A percentile compares a stretch with the other conserved stretches of the same genome.
Conservation (phyloP, 306 rosid species). For the Dicorynia guianensis region DNA sequence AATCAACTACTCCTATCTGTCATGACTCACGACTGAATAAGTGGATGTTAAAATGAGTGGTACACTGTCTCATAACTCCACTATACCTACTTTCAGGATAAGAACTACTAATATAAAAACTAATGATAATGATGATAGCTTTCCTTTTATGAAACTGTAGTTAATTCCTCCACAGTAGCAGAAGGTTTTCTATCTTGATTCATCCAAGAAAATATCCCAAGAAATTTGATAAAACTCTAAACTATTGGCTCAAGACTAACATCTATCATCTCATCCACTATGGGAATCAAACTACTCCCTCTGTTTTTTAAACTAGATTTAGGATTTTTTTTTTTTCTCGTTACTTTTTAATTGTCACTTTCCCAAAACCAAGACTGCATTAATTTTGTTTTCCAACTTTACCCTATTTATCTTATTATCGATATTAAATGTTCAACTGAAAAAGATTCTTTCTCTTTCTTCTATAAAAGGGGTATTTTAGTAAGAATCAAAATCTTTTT, state of each 20-base stretch:
- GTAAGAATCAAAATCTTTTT: no score
- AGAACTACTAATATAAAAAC: constrained; percentile 5
- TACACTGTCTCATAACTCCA: constrained; percentile 3
- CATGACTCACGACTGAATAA: neutral
- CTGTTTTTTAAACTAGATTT: no score
- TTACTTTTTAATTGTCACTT: no score
- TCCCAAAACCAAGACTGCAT: no score
- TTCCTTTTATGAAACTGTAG: constrained; percentile 10
- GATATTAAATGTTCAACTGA: no score
- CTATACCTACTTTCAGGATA: constrained; percentile 12
- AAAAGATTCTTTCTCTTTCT: no score
- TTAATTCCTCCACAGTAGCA: constrained; percentile 21
- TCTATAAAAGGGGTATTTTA: no score
- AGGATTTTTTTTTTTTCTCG: no score
- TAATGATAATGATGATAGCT: neutral
- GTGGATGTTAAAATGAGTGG: neutral
- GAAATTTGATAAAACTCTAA: constrained; percentile 34
- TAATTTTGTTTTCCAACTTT: no score
- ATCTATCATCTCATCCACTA: constrained; percentile 15
- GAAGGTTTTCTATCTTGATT: neutral
- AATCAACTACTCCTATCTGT: constrained; percentile 15
- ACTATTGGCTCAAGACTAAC: constrained; percentile 24
- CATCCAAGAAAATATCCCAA: constrained; percentile 1
- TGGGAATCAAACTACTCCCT: constrained; percentile 1
- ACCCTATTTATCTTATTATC: no score